Base-by-base conservation (phyloP, 2,329 filamentous ascomycete species). In the Ophiostoma piceae region DNA sequence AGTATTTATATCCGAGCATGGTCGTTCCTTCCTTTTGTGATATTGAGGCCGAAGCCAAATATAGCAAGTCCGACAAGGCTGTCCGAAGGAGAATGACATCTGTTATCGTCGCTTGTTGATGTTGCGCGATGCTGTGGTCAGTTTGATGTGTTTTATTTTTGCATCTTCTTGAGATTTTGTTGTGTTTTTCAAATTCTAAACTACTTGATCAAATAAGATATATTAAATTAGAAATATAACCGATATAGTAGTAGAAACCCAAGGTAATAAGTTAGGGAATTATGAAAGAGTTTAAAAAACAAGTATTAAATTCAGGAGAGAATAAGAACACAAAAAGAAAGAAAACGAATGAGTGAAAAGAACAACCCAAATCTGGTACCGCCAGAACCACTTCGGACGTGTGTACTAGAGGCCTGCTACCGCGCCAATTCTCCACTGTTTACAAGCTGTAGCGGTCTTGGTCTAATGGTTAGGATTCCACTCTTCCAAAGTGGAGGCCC, bases 381-480 rank as follows among this genome's bases (percentile, higher is more conserved):
- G 1, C 16, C 43, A 1, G 12, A 3, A 41, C 22, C 2, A 26
- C 47, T 22, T 29, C 35, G 51, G 26, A 12, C 12, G 14, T 35
- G 57, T 35, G 62, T 39, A 66, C 62, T 37, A 66, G 19, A 12
- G 1, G 22, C 14, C 62, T 7, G 8, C 35, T 26, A 39, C 62
- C 16, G 3, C 5, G 1, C 29, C 35, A 26, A 54, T 29, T 57
- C n/a, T 57, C 51, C 51, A 57, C 51, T 26, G 22, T 26, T 57
- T 57, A 57, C 22, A 4, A 22, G 32, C 35, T n/a, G 6, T 11
- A 47, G 60, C 60, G 41, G 68, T 41, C 39, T 68, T 68, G 67
- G 68, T 71, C 70, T 71, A 71, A 71, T 69, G 70, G 70, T 71
- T 71, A 71, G 66, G 70, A 71, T 71, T 69, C 66, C 68, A 60